Conservation (phyloP, 257 asterid genomes). For the Hygrophila difformis region DNA sequence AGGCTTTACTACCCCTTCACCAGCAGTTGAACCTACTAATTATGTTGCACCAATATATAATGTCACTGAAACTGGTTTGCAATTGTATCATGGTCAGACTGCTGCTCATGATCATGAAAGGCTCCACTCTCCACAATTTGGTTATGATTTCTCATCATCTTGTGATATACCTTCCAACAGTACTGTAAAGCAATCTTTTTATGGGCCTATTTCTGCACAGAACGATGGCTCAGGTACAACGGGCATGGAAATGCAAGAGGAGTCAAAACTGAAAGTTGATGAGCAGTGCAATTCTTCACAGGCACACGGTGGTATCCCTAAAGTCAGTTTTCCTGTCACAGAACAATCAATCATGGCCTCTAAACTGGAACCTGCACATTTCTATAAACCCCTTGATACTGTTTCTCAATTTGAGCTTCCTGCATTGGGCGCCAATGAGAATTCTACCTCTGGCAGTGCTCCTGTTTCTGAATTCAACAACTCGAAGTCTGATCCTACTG, state of each 20-base stretch:
- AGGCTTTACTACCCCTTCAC: constrained; percentile 30
- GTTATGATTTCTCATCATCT: constrained; percentile 12
- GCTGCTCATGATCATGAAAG: constrained; percentile 25
- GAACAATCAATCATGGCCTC: constrained; percentile 24
- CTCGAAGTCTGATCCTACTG: constrained; percentile 42
- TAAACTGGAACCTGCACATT: constrained; percentile 30
- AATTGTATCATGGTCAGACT: constrained; percentile 24
- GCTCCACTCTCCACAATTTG: constrained; percentile 31
- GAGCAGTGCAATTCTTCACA: constrained; percentile 18
- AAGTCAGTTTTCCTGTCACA: constrained; percentile 30
- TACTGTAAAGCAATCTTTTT: constrained; percentile 16
- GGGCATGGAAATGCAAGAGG: constrained; percentile 25
- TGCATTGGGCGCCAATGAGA: constrained; percentile 29
- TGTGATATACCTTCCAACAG: constrained; percentile 18
- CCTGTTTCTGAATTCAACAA: constrained; percentile 33
- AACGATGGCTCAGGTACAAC: constrained; percentile 21
- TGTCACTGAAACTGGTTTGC: constrained; percentile 31
- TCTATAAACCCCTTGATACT: constrained; percentile 36
- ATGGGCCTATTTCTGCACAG: constrained; percentile 27
- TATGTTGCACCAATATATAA: constrained; percentile 24
- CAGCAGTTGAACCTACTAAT: constrained; percentile 30
- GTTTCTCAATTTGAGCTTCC: constrained; percentile 27
- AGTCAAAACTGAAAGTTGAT: constrained; percentile 28
- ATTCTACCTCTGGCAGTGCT: constrained; percentile 24
- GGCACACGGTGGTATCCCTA: constrained; percentile 22